Conservation (phyloP, 495 filamentous ascomycete species). For the Tuber umbilicatum region DNA sequence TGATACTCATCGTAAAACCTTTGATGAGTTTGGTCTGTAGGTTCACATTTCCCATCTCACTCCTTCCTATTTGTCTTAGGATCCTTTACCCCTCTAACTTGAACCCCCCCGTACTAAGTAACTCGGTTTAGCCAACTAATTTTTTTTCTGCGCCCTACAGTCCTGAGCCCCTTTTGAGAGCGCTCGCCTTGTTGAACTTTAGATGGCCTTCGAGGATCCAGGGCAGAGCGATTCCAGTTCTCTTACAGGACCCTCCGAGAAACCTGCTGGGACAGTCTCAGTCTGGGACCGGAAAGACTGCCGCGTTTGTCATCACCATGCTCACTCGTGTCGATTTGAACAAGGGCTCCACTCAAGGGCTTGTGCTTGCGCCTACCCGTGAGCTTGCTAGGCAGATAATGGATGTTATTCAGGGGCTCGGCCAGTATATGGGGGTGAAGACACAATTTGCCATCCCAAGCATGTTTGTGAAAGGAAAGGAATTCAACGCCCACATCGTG, state of each 20-base stretch:
- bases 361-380: constrained; percentile 85
- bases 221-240: constrained; percentile 82
- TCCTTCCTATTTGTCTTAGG: neutral
- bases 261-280: constrained; percentile 98
- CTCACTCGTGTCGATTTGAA: constrained; percentile 73
- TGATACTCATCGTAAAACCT: constrained; percentile 49
- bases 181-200: constrained; percentile 64
- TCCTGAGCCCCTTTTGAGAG: constrained; percentile 48
- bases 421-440: constrained; percentile 63
- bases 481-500: constrained; percentile 65
- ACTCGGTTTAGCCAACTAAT: neutral
- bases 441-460: constrained; percentile 70
- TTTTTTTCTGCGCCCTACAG: constrained; percentile 30
- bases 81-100: neutral
- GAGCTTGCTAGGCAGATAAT: constrained; percentile 93
- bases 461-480: constrained; percentile 55
- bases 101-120: neutral
- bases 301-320: constrained; percentile 90
- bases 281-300: constrained; percentile 96
- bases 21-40: constrained; percentile 80
- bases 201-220: constrained; percentile 94
- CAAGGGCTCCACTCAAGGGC: constrained; percentile 61
- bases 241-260: constrained; percentile 70
- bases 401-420: constrained; percentile 71
- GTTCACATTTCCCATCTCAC: constrained; percentile 38